Base-by-base conservation (phyloP, 371 early-diverging fungal species). In the Fennellomyces sp. region DNA sequence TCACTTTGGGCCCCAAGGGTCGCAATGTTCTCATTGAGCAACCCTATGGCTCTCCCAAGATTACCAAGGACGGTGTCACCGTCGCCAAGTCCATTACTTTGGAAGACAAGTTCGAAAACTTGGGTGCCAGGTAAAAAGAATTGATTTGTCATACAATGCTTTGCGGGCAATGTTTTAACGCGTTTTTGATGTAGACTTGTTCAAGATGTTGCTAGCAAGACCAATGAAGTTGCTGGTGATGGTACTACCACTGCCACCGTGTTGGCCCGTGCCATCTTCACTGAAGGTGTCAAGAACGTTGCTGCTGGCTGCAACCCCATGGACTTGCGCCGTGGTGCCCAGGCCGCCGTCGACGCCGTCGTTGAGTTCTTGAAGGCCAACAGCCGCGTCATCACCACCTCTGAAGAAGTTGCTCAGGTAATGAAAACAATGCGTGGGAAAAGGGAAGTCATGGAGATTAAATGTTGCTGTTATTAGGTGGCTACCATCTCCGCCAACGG, bases 41-140 rank as follows among this genome's bases (percentile, higher is more conserved):
- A 76, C 77, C 96, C 50, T 98, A 95, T 65, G 98, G 98, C 33
- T 87, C 92, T 42, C 98, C 98, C 75, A 97, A 97, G 88, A 98
- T 98, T 79, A 98, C 98, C 73, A 98, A 98, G 92, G 98, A 98
- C 76, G 98, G 98, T 81, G 98, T 98, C 38, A 96, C 98, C 57
- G 98, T 98, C 36, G 98, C 98, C 63, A 97, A 97, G 85, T 87
- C 94, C 62, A 95, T 98, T 76, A 84, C 89, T 28, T 84, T 98
- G 33, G 94, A 97, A 78, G 92, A 94, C 80, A 95, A 94, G 80
- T 95, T 98, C 68, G 97, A 98, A 83, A 97, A 98, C 82, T 87
- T 98, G 51, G 98, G 98, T 67, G 98, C 98, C 57, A 85, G 88
- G 87, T 86, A 81, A 78, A 47, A 19, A 11, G 2, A 11, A n/a